Evolutionary conservation across 2,329 filamentous ascomycete species (phyloP), one percentile per base, ranked within the genome.

Genomic region (Canariomyces notabilis): DNA sequence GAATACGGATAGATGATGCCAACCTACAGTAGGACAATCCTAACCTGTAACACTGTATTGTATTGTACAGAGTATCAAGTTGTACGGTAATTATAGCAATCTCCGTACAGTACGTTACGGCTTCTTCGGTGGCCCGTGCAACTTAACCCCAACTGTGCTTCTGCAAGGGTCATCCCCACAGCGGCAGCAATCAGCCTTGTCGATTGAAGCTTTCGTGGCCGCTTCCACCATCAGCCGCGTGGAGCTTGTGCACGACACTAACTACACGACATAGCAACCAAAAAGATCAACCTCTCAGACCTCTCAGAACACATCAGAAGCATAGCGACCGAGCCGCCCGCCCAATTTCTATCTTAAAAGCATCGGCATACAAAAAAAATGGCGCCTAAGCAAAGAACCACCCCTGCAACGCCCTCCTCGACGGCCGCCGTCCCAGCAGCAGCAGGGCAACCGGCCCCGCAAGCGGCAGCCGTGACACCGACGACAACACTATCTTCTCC

Each of bases 351-450:
- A n/a, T n/a, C n/a, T n/a, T n/a, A n/a, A n/a, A n/a, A n/a, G n/a
- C n/a, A n/a, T n/a, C n/a, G n/a, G n/a, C n/a, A n/a, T n/a, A n/a
- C n/a, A 33, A 33, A 44, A 37, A 34, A 29, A 41, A 51, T 79
- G 76, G 70, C 75, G 39, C 71, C 75, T 36, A 80, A 77, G 66
- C 48, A 49, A 38, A 29, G 47, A 41, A 49, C 44, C 48, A 34
- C 45, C 34, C 38, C 42, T 11, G 45, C 35, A 3, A 23, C 19
- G 5, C n/a, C 38, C 32, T 32, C 46, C 43, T 40, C 46, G 26
- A 32, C 44, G 23, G 38, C 46, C 36, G 38, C 49, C 21, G 33
- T 53, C 21, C 37, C 53, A 11, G 21, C 58, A 5, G 43, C 54
- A 35, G 31, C 51, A 32, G n/a, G n/a, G n/a, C 51, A 32, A 51